Percentiles rank a stretch among this genome's conserved stretches.
phyloP scores from a whole-genome alignment of 768 basidiomycete genomes.

The Peribolospora kevripleyi region DNA sequence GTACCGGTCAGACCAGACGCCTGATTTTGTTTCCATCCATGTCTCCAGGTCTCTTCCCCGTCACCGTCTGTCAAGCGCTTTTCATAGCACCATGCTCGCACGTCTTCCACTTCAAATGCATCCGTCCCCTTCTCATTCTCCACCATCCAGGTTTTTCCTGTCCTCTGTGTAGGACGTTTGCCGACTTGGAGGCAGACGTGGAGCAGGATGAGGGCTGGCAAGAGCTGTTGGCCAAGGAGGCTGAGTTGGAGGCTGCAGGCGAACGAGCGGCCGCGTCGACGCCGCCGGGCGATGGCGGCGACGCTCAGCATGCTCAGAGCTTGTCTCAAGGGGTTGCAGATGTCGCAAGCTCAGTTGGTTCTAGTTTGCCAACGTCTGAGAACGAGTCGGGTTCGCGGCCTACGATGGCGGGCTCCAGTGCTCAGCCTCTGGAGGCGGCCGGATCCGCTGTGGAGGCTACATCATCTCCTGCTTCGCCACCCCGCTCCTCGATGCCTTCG shows the following conservation, averaged over 20 bases:
- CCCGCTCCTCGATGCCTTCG: too few species aligned
- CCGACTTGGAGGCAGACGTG: constrained; percentile 85
- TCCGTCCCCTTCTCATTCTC: constrained; percentile 63
- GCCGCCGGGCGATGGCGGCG: not conserved
- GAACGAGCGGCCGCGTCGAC: not conserved
- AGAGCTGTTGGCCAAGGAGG: not conserved
- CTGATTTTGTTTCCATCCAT: not conserved
- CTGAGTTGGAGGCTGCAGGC: not conserved
- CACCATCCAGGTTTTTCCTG: constrained; percentile 87
- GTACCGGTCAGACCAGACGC: not conserved
- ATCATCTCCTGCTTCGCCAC: too few species aligned
- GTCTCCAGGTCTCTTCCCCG: constrained; percentile 45
- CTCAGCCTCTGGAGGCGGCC: too few species aligned
- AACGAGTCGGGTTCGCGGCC: too few species aligned
- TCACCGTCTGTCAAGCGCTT: constrained; percentile 79
- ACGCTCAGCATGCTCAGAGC: not conserved
- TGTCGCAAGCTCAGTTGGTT: not conserved
- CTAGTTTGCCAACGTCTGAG: not conserved
- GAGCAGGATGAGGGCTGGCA: constrained; percentile 31
- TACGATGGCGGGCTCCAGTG: too few species aligned
- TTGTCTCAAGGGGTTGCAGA: not conserved
- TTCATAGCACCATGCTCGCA: constrained; percentile 97
- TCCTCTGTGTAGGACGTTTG: constrained; percentile 81
- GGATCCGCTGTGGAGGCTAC: too few species aligned
- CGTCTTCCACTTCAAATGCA: constrained; percentile 38